Conservation (phyloP, 1,139 yeast genomes). For the Debaryomycetaceae sp. region DNA sequence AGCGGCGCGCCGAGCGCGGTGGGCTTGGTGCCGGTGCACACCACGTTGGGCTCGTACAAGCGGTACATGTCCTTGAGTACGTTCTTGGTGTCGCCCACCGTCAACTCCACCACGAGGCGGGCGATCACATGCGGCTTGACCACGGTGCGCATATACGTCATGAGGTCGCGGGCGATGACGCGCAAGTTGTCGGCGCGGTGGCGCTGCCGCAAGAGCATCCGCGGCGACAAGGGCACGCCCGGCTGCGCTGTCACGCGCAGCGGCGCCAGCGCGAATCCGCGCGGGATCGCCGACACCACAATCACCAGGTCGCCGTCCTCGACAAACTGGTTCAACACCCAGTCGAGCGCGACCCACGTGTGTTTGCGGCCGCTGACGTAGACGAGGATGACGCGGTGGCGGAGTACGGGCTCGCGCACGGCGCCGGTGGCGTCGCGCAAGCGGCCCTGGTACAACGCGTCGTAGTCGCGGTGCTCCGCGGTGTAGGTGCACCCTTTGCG, state of each 20-base stretch:
- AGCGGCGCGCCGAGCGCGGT: constrained; percentile 45
- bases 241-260: constrained; percentile 4
- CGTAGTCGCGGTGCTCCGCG: constrained; percentile 41
- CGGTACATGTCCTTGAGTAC: constrained; percentile 59
- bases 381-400: constrained; percentile 53
- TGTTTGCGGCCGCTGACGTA: constrained; percentile 68
- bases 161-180: constrained; percentile 35
- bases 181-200: constrained; percentile 32
- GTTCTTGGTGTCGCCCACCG: constrained; percentile 54
- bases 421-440: constrained; percentile 18
- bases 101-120: constrained; percentile 59
- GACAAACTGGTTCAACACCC: constrained; percentile 49
- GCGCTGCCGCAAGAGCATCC: constrained; percentile 28
- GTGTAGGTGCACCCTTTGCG: constrained; percentile 50
- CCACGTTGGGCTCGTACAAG: constrained; percentile 59
- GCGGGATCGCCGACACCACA: constrained; percentile 42
- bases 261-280: constrained; percentile 4
- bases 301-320: constrained; percentile 64
- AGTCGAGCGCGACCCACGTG: constrained; percentile 79
- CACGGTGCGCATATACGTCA: constrained; percentile 44
- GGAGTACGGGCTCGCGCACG: constrained; percentile 34
- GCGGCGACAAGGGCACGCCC: constrained; percentile 28
- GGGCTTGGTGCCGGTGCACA: constrained; percentile 61
- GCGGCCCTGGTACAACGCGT: constrained; percentile 30
- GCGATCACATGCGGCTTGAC: constrained; percentile 47